phyloP scores from a whole-genome alignment of 768 basidiomycete species.

The Podaxis mareebaensis region DNA sequence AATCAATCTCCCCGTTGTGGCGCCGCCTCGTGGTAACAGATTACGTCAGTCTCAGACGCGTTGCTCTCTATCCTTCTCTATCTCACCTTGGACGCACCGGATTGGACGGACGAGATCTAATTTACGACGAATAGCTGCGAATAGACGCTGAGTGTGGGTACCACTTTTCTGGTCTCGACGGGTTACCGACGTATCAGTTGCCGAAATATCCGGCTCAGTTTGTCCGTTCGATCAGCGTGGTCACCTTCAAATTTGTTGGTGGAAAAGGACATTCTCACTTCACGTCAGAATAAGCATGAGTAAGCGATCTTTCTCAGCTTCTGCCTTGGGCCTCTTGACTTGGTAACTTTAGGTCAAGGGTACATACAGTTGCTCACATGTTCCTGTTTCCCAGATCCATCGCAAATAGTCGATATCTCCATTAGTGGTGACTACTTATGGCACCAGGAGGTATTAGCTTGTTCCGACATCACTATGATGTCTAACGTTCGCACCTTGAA shows the following conservation, averaged over 20 bases:
- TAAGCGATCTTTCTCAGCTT: slow-evolving; percentile 12
- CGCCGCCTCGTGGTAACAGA: slow-evolving; percentile 1
- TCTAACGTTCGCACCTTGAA: slow-evolving; percentile 24
- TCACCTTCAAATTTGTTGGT: neutral
- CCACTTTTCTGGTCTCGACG: neutral
- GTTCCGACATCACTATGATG: slow-evolving; percentile 15
- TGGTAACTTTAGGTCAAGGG: neutral
- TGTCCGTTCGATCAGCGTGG: neutral
- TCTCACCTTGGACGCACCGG: neutral
- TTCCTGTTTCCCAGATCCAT: slow-evolving; percentile 14
- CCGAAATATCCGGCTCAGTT: neutral
- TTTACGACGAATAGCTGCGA: neutral
- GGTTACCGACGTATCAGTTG: neutral
- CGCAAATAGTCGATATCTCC: slow-evolving; percentile 18
- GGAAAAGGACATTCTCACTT: slow-evolving; percentile 6
- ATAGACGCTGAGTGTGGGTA: neutral
- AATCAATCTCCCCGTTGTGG: neutral
- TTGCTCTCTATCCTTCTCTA: neutral
- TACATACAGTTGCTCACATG: slow-evolving; percentile 9
- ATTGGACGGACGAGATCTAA: neutral
- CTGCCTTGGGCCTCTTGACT: neutral
- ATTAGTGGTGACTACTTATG: slow-evolving; percentile 14
- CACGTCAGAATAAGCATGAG: slow-evolving; percentile 4
- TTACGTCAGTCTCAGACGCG: neutral
- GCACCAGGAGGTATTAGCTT: slow-evolving; percentile 13